Conservation (phyloP, 148 eudicot genomes). For the Polygonum maritimum region DNA sequence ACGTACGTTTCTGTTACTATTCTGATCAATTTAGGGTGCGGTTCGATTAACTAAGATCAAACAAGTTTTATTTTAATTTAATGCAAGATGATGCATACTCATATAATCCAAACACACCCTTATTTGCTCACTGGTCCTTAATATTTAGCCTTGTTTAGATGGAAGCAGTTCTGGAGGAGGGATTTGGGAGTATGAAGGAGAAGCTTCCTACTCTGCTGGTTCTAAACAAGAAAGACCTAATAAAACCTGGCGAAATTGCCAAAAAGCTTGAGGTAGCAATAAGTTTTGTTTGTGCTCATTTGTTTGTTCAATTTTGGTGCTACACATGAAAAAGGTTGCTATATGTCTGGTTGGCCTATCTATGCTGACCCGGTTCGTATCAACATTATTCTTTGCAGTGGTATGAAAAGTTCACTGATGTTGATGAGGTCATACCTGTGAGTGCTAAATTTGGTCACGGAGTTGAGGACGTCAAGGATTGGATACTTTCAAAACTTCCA, state of each 20-base stretch:
- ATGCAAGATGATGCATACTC: too few species aligned
- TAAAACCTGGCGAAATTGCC: slow-evolving; percentile 95
- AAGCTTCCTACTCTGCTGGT: slow-evolving; percentile 75
- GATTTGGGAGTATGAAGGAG: slow-evolving; percentile 48
- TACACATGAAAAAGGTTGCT: neutral
- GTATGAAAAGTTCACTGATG: slow-evolving; percentile 89
- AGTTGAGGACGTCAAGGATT: slow-evolving; percentile 87
- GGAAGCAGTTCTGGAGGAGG: slow-evolving; percentile 70
- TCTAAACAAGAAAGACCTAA: slow-evolving; percentile 88
- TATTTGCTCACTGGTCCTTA: neutral
- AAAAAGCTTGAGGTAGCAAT: slow-evolving; percentile 68
- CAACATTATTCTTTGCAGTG: slow-evolving; percentile 38
- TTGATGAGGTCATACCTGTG: slow-evolving; percentile 95
- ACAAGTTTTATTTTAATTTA: too few species aligned
- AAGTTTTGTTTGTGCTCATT: neutral
- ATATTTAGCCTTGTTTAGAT: slow-evolving; percentile 27
- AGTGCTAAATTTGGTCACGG: slow-evolving; percentile 98
- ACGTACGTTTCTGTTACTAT: slow-evolving; percentile 30
- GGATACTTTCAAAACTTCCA: slow-evolving; percentile 95
- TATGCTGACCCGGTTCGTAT: neutral
- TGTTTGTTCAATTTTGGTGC: neutral
- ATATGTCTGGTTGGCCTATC: neutral
- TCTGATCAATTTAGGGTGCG: neutral
- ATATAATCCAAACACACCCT: too few species aligned
- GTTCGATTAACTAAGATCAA: too few species aligned